phyloP scores from a whole-genome alignment of 768 basidiomycete species.

The Aureoboletus auriporus region DNA sequence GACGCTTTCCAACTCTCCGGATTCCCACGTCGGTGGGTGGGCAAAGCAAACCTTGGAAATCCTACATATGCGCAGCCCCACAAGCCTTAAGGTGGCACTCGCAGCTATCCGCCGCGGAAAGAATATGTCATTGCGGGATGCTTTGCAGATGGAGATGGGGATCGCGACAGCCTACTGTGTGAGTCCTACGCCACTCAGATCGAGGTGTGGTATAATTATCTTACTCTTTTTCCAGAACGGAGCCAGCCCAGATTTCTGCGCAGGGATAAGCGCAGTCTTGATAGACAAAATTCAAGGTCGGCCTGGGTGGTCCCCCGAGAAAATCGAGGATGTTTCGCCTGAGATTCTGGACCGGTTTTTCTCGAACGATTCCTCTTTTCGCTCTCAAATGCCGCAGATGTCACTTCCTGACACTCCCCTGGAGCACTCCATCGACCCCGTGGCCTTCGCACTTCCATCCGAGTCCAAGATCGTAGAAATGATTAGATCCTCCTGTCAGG shows the following conservation, averaged over 20 bases:
- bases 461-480: slow-evolving; percentile 68
- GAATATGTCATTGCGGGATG: slow-evolving; percentile 55
- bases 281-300: slow-evolving; percentile 46
- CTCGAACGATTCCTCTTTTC: slow-evolving; percentile 45
- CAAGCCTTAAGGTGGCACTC: slow-evolving; percentile 88
- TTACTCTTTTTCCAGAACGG: slow-evolving; percentile 47
- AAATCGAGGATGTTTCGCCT: slow-evolving; percentile 55
- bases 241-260: slow-evolving; percentile 77
- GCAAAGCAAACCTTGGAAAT: slow-evolving; percentile 62
- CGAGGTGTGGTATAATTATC: slow-evolving; percentile 12
- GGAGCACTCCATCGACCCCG: slow-evolving; percentile 26
- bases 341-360: slow-evolving; percentile 69
- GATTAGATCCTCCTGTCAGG: slow-evolving; percentile 37
- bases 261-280: slow-evolving; percentile 73
- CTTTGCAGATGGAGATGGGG: slow-evolving; percentile 79
- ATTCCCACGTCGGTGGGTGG: slow-evolving; percentile 60
- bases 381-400: slow-evolving; percentile 42
- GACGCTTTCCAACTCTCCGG: slow-evolving; percentile 35
- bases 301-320: slow-evolving; percentile 70
- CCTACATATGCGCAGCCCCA: slow-evolving; percentile 77
- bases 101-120: slow-evolving; percentile 72
- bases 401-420: slow-evolving; percentile 35
- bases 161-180: slow-evolving; percentile 91
- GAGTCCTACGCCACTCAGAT: slow-evolving; percentile 33
- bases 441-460: slow-evolving; percentile 62